Evolutionary conservation across 805 yeast genomes (phyloP).

Genomic region (Clavispora phyllophila): DNA sequence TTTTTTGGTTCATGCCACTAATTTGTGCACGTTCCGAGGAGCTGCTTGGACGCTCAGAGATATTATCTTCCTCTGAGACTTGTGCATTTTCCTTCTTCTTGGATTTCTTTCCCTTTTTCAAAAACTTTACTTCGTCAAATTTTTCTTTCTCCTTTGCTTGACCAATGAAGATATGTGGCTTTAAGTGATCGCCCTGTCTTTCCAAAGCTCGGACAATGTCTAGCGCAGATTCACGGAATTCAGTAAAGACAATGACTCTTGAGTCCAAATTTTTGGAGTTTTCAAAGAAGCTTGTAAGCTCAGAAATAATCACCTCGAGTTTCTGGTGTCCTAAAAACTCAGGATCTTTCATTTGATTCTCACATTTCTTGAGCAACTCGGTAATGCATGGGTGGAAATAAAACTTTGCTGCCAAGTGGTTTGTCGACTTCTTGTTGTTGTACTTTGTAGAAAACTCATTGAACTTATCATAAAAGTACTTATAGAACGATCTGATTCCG

Average conservation of each 20-base stretch:
- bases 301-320: slow-evolving; percentile 52
- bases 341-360: slow-evolving; percentile 34
- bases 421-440: slow-evolving; percentile 53
- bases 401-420: slow-evolving; percentile 57
- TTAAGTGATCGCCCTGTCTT: slow-evolving; percentile 22
- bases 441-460: slow-evolving; percentile 55
- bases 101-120: slow-evolving; percentile 35
- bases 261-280: slow-evolving; percentile 44
- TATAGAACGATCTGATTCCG: slow-evolving; percentile 74
- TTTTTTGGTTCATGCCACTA: slow-evolving; percentile 86
- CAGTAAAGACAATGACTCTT: slow-evolving; percentile 82
- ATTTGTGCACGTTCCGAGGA: slow-evolving; percentile 73
- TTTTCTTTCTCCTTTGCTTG: slow-evolving; percentile 74
- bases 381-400: slow-evolving; percentile 48
- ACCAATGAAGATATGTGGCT: slow-evolving; percentile 89
- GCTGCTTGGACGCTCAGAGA: slow-evolving; percentile 39
- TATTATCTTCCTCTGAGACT: slow-evolving; percentile 13
- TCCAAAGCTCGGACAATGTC: slow-evolving; percentile 74
- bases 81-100: slow-evolving; percentile 4
- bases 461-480: slow-evolving; percentile 57
- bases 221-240: slow-evolving; percentile 82
- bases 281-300: slow-evolving; percentile 52
- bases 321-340: slow-evolving; percentile 65
- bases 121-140: slow-evolving; percentile 53
- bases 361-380: slow-evolving; percentile 41